Conservation (phyloP, 2,329 filamentous ascomycete species). For the Aspergillus calidoustus region DNA sequence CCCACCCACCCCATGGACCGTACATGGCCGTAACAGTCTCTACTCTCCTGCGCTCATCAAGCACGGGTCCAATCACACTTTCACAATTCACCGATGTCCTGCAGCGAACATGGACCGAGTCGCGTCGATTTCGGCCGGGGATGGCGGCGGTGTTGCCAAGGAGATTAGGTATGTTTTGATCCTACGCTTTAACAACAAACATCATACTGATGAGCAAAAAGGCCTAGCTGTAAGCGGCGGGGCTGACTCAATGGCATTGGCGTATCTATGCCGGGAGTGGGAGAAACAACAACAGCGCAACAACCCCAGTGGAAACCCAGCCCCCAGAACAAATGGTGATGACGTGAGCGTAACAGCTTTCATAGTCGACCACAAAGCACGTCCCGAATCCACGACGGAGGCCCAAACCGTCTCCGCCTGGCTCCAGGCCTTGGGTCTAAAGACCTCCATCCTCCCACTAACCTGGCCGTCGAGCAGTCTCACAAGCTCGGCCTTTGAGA, state of each 20-base stretch:
- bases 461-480: conserved; percentile 53
- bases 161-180: conserved; percentile 31
- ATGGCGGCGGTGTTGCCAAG: conserved; percentile 26
- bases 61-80: conserved; percentile 28
- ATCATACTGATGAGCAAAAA: conserved; percentile 36
- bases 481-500: conserved; percentile 70
- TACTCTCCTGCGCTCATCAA: conserved; percentile 14
- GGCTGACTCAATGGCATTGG: conserved; percentile 96
- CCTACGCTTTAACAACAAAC: too few relatives aligned
- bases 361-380: conserved; percentile 65
- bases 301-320: neutral
- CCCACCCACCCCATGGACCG: conserved; percentile 1
- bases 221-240: conserved; percentile 87
- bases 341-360: conserved; percentile 54
- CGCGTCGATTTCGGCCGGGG: conserved; percentile 20
- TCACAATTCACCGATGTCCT: conserved; percentile 37
- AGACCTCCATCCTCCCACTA: conserved; percentile 47
- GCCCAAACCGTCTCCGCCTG: conserved; percentile 56
- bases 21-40: conserved; percentile 23
- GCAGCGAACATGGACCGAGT: conserved; percentile 34
- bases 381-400: conserved; percentile 60
- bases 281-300: conserved; percentile 33
- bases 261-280: conserved; percentile 67
- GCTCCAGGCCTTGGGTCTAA: conserved; percentile 41
- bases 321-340: conserved; percentile 17